These are phyloP conservation scores for Phytophthora aleatoria DNA, from an alignment of 352 stramenopile species.

Conservation along the genomic window DNA sequence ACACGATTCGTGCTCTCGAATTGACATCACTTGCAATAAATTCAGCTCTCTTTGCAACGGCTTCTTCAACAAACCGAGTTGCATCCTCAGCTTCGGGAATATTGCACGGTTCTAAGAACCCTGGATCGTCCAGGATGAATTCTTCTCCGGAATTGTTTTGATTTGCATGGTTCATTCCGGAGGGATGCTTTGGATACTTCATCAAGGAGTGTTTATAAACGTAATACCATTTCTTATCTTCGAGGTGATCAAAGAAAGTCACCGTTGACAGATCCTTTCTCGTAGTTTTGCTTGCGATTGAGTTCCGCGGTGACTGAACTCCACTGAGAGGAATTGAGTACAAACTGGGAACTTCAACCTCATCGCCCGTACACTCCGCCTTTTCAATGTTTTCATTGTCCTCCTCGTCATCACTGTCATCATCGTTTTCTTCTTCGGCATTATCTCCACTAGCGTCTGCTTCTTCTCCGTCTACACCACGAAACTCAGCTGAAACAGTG, in stretches of 20 bases:
- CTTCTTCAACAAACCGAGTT: slow-evolving; percentile 26
- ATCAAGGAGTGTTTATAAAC: slow-evolving; percentile 21
- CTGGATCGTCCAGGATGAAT: slow-evolving; percentile 34
- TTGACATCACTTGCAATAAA: slow-evolving; percentile 49
- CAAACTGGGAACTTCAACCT: slow-evolving; percentile 10
- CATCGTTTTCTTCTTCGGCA: slow-evolving; percentile 41
- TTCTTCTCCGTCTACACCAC: slow-evolving; percentile 20
- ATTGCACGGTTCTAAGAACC: slow-evolving; percentile 32
- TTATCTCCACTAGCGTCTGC: slow-evolving; percentile 13
- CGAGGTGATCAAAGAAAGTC: slow-evolving; percentile 26
- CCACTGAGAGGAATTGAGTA: slow-evolving; percentile 1
- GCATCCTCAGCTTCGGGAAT: slow-evolving; percentile 15
- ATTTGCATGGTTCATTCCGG: slow-evolving; percentile 19
- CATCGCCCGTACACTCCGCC: not conserved
- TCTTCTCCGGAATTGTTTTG: slow-evolving; percentile 31
- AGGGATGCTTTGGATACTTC: slow-evolving; percentile 43
- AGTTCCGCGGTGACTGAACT: slow-evolving; percentile 6
- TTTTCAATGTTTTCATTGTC: slow-evolving; percentile 29
- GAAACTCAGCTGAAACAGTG: slow-evolving; percentile 7
- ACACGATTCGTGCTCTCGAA: slow-evolving; percentile 52
- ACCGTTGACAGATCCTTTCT: slow-evolving; percentile 3
- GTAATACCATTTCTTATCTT: slow-evolving; percentile 39
- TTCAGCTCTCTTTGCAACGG: slow-evolving; percentile 17
- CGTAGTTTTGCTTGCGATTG: slow-evolving; percentile 12
- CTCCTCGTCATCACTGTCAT: slow-evolving; percentile 52